These are phyloP conservation scores for Cryptosporidium muris DNA, from an alignment of 169 alveolate species.

Conservation along the genomic window DNA sequence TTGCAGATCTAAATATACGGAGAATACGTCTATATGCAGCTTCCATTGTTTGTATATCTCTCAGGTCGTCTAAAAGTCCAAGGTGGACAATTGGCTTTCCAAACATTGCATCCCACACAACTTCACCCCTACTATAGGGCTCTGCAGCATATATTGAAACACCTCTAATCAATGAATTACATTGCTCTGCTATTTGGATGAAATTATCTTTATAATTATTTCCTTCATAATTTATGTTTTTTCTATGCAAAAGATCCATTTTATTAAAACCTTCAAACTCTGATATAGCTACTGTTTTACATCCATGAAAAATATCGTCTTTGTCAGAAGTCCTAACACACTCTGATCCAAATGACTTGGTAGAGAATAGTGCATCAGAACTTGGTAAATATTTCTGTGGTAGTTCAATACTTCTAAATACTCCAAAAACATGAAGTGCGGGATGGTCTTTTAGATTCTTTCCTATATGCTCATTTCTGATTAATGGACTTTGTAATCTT, in stretches of 20 bases:
- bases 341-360: constrained; percentile 12
- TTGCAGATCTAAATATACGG: constrained; percentile 27
- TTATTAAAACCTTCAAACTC: constrained; percentile 58
- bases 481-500: constrained; percentile 16
- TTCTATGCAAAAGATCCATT: neutral
- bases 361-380: constrained; percentile 52
- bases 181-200: neutral
- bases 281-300: constrained; percentile 53
- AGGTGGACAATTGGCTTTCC: constrained; percentile 9
- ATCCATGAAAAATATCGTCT: constrained; percentile 46
- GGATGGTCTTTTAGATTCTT: constrained; percentile 50
- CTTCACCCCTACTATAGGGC: constrained; percentile 58
- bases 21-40: constrained; percentile 39
- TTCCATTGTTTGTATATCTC: constrained; percentile 43
- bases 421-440: constrained; percentile 27
- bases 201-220: neutral
- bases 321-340: constrained; percentile 6
- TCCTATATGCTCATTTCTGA: constrained; percentile 33
- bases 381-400: constrained; percentile 4
- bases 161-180: constrained; percentile 30
- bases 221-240: neutral
- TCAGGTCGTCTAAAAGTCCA: constrained; percentile 22
- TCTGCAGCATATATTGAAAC: constrained; percentile 39
- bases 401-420: constrained; percentile 17
- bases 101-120: constrained; percentile 29